phyloP scores from a whole-genome alignment of 768 basidiomycete genomes.

The Tulasnella sp. region DNA sequence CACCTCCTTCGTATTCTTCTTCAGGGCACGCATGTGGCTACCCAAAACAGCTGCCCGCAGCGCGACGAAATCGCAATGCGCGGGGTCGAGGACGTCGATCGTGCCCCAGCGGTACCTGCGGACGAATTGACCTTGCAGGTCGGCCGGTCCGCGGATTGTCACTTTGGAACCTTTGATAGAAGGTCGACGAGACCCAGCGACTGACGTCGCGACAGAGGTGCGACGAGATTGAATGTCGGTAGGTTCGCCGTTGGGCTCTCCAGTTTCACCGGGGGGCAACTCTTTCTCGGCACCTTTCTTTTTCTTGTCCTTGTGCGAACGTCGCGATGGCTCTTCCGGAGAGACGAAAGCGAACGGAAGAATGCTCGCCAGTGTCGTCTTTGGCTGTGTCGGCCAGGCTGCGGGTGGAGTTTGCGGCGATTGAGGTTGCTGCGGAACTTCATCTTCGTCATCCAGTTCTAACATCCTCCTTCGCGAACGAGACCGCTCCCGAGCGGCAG shows the following conservation, averaged over 20 bases:
- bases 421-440: conserved; percentile 32
- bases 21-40: conserved; percentile 77
- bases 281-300: not conserved
- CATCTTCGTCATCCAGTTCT: conserved; percentile 20
- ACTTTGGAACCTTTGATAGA: conserved; percentile 18
- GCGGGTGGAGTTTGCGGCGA: conserved; percentile 34
- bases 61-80: conserved; percentile 81
- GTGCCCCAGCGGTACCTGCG: conserved; percentile 83
- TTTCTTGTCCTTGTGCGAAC: not conserved
- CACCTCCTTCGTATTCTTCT: conserved; percentile 76
- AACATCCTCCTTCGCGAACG: conserved; percentile 22
- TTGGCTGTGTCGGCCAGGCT: conserved; percentile 37
- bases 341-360: conserved; percentile 77
- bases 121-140: conserved; percentile 62
- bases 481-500: conserved; percentile 47
- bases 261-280: not conserved
- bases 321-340: conserved; percentile 44
- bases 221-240: not conserved
- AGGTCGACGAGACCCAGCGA: conserved; percentile 24
- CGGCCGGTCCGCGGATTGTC: conserved; percentile 19
- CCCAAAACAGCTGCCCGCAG: conserved; percentile 76
- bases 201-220: conserved; percentile 22
- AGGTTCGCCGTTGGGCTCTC: conserved; percentile 7
- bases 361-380: conserved; percentile 47
- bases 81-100: conserved; percentile 76